phyloP scores from a whole-genome alignment of 805 yeast species.

The Zygoascus bituminiphila region DNA sequence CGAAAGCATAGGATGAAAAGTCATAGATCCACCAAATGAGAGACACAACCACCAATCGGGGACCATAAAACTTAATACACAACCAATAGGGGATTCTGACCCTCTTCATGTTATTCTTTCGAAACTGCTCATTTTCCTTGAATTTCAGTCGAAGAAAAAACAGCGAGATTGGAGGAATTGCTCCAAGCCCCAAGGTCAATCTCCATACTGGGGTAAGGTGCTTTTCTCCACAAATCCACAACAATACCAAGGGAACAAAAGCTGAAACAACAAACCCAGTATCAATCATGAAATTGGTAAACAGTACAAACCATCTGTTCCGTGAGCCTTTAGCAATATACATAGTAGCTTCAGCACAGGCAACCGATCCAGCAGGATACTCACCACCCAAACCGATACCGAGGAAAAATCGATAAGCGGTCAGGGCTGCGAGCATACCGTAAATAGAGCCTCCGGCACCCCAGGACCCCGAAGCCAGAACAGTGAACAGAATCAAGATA shows the following conservation, averaged over 20 bases:
- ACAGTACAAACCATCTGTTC: constrained; percentile 83
- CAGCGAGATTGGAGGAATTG: constrained; percentile 72
- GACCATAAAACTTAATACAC: constrained; percentile 75
- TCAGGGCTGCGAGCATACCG: constrained; percentile 77
- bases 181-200: constrained; percentile 82
- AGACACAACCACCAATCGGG: constrained; percentile 60
- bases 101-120: constrained; percentile 59
- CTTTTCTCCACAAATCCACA: constrained; percentile 69
- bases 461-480: constrained; percentile 81
- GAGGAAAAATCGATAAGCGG: constrained; percentile 75
- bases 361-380: constrained; percentile 89
- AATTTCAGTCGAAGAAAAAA: constrained; percentile 71
- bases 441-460: constrained; percentile 60
- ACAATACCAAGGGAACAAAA: constrained; percentile 75
- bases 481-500: constrained; percentile 67
- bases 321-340: constrained; percentile 71
- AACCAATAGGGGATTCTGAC: constrained; percentile 58
- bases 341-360: constrained; percentile 86
- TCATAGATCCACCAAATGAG: constrained; percentile 89
- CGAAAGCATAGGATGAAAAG: constrained; percentile 80
- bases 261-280: constrained; percentile 75
- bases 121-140: constrained; percentile 64
- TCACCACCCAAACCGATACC: constrained; percentile 95
- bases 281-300: constrained; percentile 84
- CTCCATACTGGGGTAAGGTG: constrained; percentile 87